A percentile compares a stretch with the other conserved stretches of the same genome.
phyloP scores from a whole-genome alignment of 371 early-diverging fungal species.

The Mucor mucedo region DNA sequence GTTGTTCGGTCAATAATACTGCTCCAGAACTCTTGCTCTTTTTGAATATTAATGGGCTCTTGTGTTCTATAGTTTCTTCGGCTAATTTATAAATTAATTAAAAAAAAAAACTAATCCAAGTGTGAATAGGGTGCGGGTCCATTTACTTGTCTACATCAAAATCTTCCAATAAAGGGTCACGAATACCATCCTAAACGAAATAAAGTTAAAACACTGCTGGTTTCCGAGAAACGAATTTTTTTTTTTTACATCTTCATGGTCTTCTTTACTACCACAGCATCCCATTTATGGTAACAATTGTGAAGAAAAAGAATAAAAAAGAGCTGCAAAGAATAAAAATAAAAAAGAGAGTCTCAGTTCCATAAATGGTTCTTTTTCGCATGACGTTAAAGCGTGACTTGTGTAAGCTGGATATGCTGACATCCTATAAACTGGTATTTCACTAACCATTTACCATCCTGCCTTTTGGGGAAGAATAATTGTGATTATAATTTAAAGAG shows the following conservation, averaged over 20 bases:
- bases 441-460: no score
- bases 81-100: constrained; percentile 6
- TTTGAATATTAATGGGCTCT: constrained; percentile 47
- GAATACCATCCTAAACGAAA: constrained; percentile 34
- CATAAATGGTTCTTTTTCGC: neutral
- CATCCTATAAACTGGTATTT: no score
- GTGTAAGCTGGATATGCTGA: no score
- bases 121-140: neutral
- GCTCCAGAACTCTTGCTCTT: constrained; percentile 56
- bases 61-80: constrained; percentile 38
- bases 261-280: constrained; percentile 54
- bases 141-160: constrained; percentile 39
- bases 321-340: constrained; percentile 5
- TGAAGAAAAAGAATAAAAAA: neutral
- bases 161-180: constrained; percentile 38
- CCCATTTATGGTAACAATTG: constrained; percentile 31
- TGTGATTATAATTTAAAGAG: no score
- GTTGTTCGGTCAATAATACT: constrained; percentile 52
- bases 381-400: no score
- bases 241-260: constrained; percentile 40
- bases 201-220: no score
- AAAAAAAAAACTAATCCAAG: neutral
- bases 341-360: neutral
- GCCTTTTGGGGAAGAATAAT: no score
- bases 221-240: neutral